Evolutionary conservation across 73 alveolate species (phyloP), one percentile per base, ranked within the genome.

Genomic region (Uronychia binucleata): DNA sequence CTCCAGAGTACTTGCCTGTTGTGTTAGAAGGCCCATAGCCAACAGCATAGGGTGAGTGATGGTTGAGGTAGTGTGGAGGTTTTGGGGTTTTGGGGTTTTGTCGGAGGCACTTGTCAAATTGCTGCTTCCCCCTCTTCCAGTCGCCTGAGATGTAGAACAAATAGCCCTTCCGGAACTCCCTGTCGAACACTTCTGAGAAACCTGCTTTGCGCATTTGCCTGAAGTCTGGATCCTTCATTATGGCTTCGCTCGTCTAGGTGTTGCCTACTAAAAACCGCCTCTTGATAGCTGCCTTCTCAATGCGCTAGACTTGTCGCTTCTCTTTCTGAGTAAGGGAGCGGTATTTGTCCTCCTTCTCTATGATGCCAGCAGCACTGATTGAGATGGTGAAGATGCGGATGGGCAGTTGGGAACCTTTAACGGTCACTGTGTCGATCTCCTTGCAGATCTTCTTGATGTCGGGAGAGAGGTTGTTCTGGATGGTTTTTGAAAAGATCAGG

Each of bases 341-440:
- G 31, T 59, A 34, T 35, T 75, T 83, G 30, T 83, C 90, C 30
- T 75, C 58, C 28, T 75, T 83, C 67, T 83, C 90, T 26, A 13
- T 30, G 1, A 90, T 81, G 58, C 82, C 91, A 58, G 35, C 90
- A 59, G 90, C 77, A 75, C 93, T 97, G 28, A 94, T 85, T 89
- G 90, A 97, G 0, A 96, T 84, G 26, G 98, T 93, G 88, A 85
- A 94, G n/a, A 94, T 83, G 74, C 97, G 96, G 74, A 97, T 85
- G 13, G 97, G 98, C 80, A 76, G 90, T 28, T 90, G 81, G 76
- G 96, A 94, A 86, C 96, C 99, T 89, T 96, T 97, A 80, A 90
- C 98, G 28, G 95, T 92, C 1, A 93, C 97, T 29, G 96, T 93
- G 89, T 97, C 99, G 76, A 97, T 89, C 59, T 89, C 91, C 78